Base-by-base conservation (phyloP, 352 stramenopile genomes). In the Pythium aquatile region DNA sequence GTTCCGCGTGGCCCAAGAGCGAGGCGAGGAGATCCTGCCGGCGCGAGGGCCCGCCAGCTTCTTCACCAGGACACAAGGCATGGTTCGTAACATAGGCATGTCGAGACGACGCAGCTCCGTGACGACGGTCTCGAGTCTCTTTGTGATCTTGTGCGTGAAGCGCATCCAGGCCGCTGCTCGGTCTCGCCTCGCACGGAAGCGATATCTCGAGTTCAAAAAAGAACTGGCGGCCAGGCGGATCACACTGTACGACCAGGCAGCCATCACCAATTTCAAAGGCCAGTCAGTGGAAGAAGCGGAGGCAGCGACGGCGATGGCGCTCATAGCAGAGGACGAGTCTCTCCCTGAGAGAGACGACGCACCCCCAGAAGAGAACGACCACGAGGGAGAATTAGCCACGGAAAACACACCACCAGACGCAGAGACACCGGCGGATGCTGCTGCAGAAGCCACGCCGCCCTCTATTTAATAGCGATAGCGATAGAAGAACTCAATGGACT, bases 131-230 rank as follows among this genome's bases (percentile, higher is more conserved):
- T 35, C 65, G 20, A 75, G 68, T 40, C 57, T 76, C 33, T 46
- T 71, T n/a, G 51, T 65, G 11, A 49, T 80, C 16, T 69, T 83
- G 29, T 73, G 69, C 0, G 68, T 61, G 30, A 80, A 77, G 52
- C 72, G 73, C 24, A 83, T 83, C 35, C 75, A 83, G 56, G 52
- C 72, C 1, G 55, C 63, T 1, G 57, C 73, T 54, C 72, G 75
- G 13, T 56, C 56, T 14, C 57, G 62, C 1, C 35, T 79, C 3
- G 70, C 70, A 9, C 55, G 62, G 7, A 73, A 74, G 55, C 58
- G 65, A 14, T 72, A 74, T 32, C 35, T 66, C 2, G 52, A 65
- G 17, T 47, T 77, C 33, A 79, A 70, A 30, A 35, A 55, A 4
- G 42, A 66, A 20, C 40, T 70, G 10, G 51, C 52, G 6, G 58